Evolutionary conservation across 2,329 filamentous ascomycete species (phyloP).

Genomic region (Pyrenophora graminea): DNA sequence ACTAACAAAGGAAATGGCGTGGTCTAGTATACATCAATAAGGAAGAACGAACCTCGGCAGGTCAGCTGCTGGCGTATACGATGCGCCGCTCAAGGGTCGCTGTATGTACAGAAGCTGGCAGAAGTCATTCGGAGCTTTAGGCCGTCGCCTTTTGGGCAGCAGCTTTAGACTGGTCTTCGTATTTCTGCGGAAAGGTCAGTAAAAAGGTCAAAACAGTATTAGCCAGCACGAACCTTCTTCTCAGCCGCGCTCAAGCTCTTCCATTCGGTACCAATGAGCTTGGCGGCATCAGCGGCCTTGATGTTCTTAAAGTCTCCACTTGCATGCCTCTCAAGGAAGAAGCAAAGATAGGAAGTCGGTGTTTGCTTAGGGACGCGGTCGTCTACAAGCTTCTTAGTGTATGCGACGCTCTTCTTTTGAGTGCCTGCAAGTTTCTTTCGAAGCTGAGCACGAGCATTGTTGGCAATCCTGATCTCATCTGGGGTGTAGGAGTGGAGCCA

Average conservation of each 20-base stretch:
- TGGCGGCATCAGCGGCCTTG: slow-evolving; percentile 43
- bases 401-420: slow-evolving; percentile 5
- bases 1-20: slow-evolving; percentile 10
- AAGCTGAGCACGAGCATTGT: slow-evolving; percentile 57
- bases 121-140: too few relatives aligned
- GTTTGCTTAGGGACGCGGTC: slow-evolving; percentile 57
- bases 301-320: slow-evolving; percentile 59
- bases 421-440: slow-evolving; percentile 23
- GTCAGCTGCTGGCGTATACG: too few relatives aligned
- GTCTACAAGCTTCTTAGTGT: slow-evolving; percentile 53
- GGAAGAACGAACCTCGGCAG: not conserved
- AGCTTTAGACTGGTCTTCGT: slow-evolving; percentile 33
- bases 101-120: too few relatives aligned
- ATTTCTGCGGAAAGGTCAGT: slow-evolving; percentile 38
- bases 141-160: not conserved
- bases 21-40: slow-evolving; percentile 2
- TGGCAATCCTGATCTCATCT: slow-evolving; percentile 62
- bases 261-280: slow-evolving; percentile 54
- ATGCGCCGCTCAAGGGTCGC: too few relatives aligned
- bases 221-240: slow-evolving; percentile 50
- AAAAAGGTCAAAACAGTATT: not conserved
- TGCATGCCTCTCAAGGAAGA: slow-evolving; percentile 49
- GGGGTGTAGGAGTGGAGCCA: slow-evolving; percentile 63
- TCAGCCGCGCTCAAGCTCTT: slow-evolving; percentile 51
- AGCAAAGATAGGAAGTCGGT: slow-evolving; percentile 49